A percentile compares a stretch with the other conserved stretches of the same genome.
Conservation (phyloP, 495 filamentous ascomycete genomes). For the Wilcoxina mikolae region DNA sequence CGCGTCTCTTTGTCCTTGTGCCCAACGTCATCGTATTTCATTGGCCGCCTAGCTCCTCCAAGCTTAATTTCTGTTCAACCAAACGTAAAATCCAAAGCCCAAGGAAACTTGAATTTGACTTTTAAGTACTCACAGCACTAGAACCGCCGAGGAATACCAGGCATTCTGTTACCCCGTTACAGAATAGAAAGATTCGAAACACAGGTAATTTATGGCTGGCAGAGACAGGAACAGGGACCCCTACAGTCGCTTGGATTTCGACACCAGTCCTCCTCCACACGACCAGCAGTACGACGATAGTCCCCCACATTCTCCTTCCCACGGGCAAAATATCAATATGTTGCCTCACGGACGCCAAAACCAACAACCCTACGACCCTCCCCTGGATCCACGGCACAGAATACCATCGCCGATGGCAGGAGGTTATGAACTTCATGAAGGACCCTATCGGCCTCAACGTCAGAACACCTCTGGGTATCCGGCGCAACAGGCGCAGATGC, state of each 20-base stretch:
- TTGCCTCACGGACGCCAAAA: background rate
- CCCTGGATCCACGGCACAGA: constrained; percentile 21
- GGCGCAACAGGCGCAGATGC: constrained; percentile 16
- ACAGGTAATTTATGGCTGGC: background rate
- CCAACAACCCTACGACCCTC: constrained; percentile 17
- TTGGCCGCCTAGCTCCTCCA: no score
- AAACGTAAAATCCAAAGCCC: no score
- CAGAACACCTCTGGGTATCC: constrained; percentile 24
- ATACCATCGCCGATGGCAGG: constrained; percentile 22
- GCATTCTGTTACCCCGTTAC: no score
- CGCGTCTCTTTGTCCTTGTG: no score
- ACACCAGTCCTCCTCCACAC: constrained; percentile 17
- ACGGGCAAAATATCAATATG: background rate
- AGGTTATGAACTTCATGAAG: constrained; percentile 22
- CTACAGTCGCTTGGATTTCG: constrained; percentile 23
- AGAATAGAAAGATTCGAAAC: no score
- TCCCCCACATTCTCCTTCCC: constrained; percentile 8
- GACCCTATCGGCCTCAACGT: constrained; percentile 20
- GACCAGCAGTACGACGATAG: constrained; percentile 20
- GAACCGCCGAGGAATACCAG: no score
- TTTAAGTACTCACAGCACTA: no score
- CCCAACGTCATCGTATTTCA: no score
- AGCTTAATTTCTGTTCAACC: no score
- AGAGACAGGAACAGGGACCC: constrained; percentile 13
- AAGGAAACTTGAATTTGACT: no score